Evolutionary conservation across 148 eudicot species (phyloP), one percentile per base, ranked within the genome.

Genomic region (Camellia sinensis): DNA sequence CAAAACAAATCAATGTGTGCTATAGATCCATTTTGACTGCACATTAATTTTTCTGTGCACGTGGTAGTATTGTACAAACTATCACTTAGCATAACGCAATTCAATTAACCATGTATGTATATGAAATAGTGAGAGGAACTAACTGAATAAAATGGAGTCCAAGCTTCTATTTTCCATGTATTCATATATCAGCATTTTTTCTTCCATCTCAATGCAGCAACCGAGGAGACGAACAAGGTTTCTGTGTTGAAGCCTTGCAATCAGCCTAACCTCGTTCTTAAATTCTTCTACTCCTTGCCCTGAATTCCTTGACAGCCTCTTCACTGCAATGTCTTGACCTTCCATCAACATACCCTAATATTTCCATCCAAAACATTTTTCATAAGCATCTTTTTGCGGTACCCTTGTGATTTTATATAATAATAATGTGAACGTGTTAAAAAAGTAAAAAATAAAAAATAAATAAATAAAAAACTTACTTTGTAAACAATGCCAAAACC

Each of bases 181-280:
- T 73, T 94, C 98, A 52, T 94, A 94, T 9, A 94, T 29, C 73
- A 94, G 79, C 88, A 94, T 86, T 82, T 90, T 92, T 75, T 94
- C 98, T 19, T 89, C 89, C 81, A 80, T 80, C 2, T 91, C 94
- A 6, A 91, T 80, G 74, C 97, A 94, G 79, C 92, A 92, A n/a
- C 97, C 98, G 2, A 92, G 89, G 45, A 94, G 80, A 18, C 93
- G 87, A 68, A 94, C 98, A 19, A 94, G 92, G 83, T 94, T 94
- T 69, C 95, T 83, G 72, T 94, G 98, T 52, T 92, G 98, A 74
- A 94, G 93, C 84, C 85, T 89, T 3, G 98, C 98, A 17, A 92
- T 92, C 73, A 92, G 72, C 68, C 69, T 80, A 29, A 90, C 86
- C 73, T 94, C 98, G 53, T 91, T 94, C 87, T 83, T 92, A 84